Evolutionary conservation across 108 stramenopile genomes (phyloP).

Genomic region (Skeletonema costatum): DNA sequence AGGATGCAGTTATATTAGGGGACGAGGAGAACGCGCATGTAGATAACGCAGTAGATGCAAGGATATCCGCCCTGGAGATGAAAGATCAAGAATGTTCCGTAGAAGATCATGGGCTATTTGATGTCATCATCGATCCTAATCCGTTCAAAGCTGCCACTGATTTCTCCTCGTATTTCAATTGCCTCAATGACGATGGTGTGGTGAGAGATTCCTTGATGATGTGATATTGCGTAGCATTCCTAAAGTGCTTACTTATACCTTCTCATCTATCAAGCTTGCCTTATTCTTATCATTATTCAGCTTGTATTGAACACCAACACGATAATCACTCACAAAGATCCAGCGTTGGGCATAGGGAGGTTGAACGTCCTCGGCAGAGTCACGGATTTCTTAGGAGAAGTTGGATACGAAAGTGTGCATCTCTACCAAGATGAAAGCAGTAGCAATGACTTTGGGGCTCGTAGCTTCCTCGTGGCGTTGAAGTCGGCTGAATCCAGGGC

Average conservation of each 20-base stretch:
- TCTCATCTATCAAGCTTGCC: neutral
- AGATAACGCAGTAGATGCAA: neutral
- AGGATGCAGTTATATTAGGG: neutral
- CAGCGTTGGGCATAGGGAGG: neutral
- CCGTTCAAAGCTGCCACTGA: neutral
- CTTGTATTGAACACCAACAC: neutral
- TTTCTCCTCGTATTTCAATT: neutral
- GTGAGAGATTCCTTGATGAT: neutral
- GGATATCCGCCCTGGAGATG: neutral
- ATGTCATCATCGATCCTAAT: neutral
- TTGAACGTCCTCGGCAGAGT: constrained; percentile 1
- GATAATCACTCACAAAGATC: neutral
- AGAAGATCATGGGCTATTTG: neutral
- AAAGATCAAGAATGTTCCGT: neutral
- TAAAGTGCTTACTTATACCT: neutral
- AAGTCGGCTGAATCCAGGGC: constrained; percentile 28
- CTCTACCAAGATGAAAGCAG: constrained; percentile 52
- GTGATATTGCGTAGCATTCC: neutral
- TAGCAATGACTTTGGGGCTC: constrained; percentile 25
- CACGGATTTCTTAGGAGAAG: constrained; percentile 32
- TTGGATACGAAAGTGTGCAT: constrained; percentile 50
- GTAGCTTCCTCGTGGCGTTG: constrained; percentile 47
- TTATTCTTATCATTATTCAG: neutral
- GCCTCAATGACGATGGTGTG: neutral
- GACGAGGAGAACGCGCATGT: neutral